Conservation (phyloP, 306 rosid species). For the Corylus heterophylla region DNA sequence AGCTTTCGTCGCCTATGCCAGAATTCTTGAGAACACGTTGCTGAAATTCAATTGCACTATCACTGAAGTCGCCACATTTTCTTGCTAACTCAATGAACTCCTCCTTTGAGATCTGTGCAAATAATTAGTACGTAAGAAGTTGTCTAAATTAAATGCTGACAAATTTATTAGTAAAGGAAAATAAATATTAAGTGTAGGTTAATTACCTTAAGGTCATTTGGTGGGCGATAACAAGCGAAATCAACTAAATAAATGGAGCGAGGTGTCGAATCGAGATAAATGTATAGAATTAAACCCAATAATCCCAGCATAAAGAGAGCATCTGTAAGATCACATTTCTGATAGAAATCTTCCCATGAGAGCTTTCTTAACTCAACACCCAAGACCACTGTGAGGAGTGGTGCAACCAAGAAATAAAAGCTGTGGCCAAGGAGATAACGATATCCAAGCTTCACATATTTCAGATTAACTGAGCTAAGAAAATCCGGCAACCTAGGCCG, state of each 20-base stretch:
- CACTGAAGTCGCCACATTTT: slow-evolving; percentile 56
- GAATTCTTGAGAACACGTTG: slow-evolving; percentile 49
- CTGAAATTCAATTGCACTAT: slow-evolving; percentile 50
- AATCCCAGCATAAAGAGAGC: slow-evolving; percentile 23
- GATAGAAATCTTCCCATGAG: neutral
- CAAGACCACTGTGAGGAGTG: slow-evolving; percentile 9
- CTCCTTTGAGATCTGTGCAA: slow-evolving; percentile 47
- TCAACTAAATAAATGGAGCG: slow-evolving; percentile 59
- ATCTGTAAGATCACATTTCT: neutral
- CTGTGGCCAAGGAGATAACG: slow-evolving; percentile 17
- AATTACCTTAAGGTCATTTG: slow-evolving; percentile 58
- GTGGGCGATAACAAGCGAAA: slow-evolving; percentile 68
- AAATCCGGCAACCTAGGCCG: slow-evolving; percentile 21
- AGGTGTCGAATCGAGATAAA: slow-evolving; percentile 35
- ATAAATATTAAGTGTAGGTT: no score
- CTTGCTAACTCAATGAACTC: slow-evolving; percentile 60
- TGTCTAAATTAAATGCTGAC: neutral
- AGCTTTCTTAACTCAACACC: slow-evolving; percentile 14
- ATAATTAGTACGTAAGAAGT: no score
- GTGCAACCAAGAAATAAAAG: slow-evolving; percentile 20
- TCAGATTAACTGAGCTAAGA: slow-evolving; percentile 21
- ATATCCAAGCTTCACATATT: slow-evolving; percentile 32
- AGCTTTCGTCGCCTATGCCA: slow-evolving; percentile 61
- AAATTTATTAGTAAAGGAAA: no score
- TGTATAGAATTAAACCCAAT: slow-evolving; percentile 22